Conservation (phyloP, 2,329 filamentous ascomycete genomes). For the Fusarium sp. region DNA sequence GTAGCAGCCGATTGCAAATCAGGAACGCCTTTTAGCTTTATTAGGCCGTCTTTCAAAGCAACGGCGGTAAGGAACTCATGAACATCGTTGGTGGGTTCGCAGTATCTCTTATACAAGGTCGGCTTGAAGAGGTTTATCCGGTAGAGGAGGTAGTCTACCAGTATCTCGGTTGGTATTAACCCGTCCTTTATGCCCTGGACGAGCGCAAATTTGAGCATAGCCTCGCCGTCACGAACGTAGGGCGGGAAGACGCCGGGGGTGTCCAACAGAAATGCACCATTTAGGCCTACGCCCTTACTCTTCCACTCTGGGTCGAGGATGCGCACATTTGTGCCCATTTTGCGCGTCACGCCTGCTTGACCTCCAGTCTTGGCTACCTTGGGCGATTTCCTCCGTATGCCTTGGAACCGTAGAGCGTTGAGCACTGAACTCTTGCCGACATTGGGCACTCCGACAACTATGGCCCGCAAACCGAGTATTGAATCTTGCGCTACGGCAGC, state of each 20-base stretch:
- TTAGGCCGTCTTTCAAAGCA: constrained; percentile 77
- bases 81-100: constrained; percentile 85
- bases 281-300: constrained; percentile 55
- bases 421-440: constrained; percentile 96
- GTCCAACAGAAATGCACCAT: constrained; percentile 84
- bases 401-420: constrained; percentile 80
- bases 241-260: constrained; percentile 96
- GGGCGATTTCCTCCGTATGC: constrained; percentile 56
- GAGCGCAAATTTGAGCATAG: constrained; percentile 95
- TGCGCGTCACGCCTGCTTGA: constrained; percentile 89
- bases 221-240: constrained; percentile 83
- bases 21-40: constrained; percentile 77
- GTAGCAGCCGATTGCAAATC: constrained; percentile 78
- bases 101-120: constrained; percentile 68
- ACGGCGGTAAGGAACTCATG: constrained; percentile 75
- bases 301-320: constrained; percentile 63
- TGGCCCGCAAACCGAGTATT: constrained; percentile 82
- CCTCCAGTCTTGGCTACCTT: constrained; percentile 86
- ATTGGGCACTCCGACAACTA: constrained; percentile 98
- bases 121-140: constrained; percentile 78
- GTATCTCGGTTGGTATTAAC: constrained; percentile 77
- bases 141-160: constrained; percentile 92
- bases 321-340: constrained; percentile 84
- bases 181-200: constrained; percentile 92
- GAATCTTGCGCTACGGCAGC: constrained; percentile 54